Base-by-base conservation (phyloP, 139 green algal genomes). In the Coelastrella sp. region DNA sequence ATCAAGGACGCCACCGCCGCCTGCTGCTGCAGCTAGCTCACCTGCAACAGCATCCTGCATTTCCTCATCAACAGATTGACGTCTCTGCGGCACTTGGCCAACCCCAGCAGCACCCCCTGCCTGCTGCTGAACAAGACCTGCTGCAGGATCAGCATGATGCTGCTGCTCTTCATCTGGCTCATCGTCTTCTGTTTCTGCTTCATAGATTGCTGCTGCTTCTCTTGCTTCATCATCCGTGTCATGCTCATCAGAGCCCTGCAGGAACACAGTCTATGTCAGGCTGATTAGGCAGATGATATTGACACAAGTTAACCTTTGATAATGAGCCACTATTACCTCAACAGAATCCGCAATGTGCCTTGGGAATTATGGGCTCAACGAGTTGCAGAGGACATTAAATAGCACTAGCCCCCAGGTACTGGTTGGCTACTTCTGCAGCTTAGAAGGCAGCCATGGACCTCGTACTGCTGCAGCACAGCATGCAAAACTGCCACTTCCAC, bases 191-290 rank as follows among this genome's bases (percentile, higher is more conserved):
- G 83, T 88, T 16, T 88, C 83, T 22, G 83, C 83, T 5, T 74
- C 66, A 56, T 88, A 79, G 17, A 47, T 32, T 68, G 83, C 83
- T 54, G 65, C 83, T 88, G 47, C 83, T 65, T 71, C 68, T 57
- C 22, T 65, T 22, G 83, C 83, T 19, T 88, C 83, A 88, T 88
- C 83, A 73, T 88, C 83, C 11, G 83, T 80, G 54, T 88, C 59
- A 23, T 80, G 66, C 19, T 88, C 83, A 47, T 88, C 19, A 56
- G 76, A 47, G 11, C 68, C 83, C 83, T 88, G 68, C 32, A 47
- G 32, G 32, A 47, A 47, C 32, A 47, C 32, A 47, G 32, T 47
- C 32, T 47, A 47, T 47, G 32, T 47, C 32, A 47, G 32, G 32
- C 32, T 47, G 32, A 47, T 47, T 47, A 47, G 32, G 32, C 32